Evolutionary conservation across 163 green algal genomes (phyloP).

Genomic region (Chlorella variabilis): DNA sequence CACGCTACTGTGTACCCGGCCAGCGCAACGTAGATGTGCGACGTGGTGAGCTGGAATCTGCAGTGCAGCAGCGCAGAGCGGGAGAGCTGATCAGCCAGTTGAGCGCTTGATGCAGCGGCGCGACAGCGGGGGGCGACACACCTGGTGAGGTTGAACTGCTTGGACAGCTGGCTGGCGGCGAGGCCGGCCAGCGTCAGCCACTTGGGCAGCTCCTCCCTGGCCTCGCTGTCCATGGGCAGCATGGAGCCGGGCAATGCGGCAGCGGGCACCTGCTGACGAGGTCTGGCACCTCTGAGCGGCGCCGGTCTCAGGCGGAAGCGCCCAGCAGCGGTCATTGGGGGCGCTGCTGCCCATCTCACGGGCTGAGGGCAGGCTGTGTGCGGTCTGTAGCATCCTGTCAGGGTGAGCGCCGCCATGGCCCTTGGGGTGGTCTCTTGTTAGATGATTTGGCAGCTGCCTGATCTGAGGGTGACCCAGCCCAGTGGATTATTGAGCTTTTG

Average conservation of each 20-base stretch:
- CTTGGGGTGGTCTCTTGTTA: too few species aligned
- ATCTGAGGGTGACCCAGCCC: too few species aligned
- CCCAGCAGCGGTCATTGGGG: too few species aligned
- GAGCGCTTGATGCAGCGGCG: too few species aligned
- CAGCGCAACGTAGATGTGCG: conserved; percentile 6
- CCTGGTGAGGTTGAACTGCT: not conserved
- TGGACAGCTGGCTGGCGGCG: not conserved
- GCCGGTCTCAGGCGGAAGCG: too few species aligned
- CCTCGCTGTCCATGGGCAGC: not conserved
- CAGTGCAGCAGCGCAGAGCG: not conserved
- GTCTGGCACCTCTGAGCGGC: not conserved
- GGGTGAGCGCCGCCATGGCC: too few species aligned
- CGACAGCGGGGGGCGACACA: not conserved
- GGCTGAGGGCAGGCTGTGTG: too few species aligned
- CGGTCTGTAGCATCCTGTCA: too few species aligned
- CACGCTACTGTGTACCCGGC: conserved; percentile 24
- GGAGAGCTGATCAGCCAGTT: too few species aligned
- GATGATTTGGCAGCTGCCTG: too few species aligned
- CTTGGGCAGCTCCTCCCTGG: conserved; percentile 6
- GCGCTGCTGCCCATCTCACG: too few species aligned
- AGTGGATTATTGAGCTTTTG: too few species aligned
- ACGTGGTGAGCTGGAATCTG: conserved; percentile 1
- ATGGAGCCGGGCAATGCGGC: not conserved
- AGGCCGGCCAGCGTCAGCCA: conserved; percentile 20
- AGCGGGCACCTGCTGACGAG: not conserved